Evolutionary conservation across 2,329 filamentous ascomycete genomes (phyloP).

Genomic region (Aspergillus pseudonomiae): DNA sequence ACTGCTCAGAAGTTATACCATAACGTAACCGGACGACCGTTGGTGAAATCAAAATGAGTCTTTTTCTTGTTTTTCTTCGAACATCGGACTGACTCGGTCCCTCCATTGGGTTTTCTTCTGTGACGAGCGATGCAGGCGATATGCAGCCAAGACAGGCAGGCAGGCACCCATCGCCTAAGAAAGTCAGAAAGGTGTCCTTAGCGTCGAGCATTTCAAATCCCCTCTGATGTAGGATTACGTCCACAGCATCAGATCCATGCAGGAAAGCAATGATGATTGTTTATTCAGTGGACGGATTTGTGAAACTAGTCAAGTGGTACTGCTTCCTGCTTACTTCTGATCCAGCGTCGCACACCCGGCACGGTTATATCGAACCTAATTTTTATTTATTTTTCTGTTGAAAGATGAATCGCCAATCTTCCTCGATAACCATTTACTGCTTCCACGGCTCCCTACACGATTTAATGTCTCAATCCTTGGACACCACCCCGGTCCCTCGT

Average conservation of each 20-base stretch:
- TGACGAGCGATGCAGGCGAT: slow-evolving; percentile 1
- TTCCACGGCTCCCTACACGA: not conserved
- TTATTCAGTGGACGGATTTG: not conserved
- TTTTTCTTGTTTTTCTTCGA: not conserved
- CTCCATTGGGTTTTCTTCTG: not conserved
- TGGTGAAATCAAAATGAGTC: not conserved
- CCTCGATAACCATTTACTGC: not conserved
- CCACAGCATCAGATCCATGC: not conserved
- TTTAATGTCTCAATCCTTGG: not conserved
- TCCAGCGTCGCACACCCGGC: not conserved
- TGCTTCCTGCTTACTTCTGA: not conserved
- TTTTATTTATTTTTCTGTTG: not conserved
- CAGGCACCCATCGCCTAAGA: slow-evolving; percentile 4
- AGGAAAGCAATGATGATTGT: not conserved
- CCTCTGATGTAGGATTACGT: slow-evolving; percentile 4
- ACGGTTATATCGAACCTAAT: not conserved
- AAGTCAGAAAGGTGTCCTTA: slow-evolving; percentile 3
- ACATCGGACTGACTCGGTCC: not conserved
- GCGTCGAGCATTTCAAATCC: not conserved
- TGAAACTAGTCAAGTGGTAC: not conserved
- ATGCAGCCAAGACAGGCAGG: slow-evolving; percentile 5
- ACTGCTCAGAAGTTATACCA: not conserved
- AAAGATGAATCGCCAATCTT: not conserved
- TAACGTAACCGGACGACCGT: not conserved
- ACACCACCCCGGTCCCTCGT: not conserved